Base-by-base conservation (phyloP, 345 rosid genomes). In the Turritis glabra region DNA sequence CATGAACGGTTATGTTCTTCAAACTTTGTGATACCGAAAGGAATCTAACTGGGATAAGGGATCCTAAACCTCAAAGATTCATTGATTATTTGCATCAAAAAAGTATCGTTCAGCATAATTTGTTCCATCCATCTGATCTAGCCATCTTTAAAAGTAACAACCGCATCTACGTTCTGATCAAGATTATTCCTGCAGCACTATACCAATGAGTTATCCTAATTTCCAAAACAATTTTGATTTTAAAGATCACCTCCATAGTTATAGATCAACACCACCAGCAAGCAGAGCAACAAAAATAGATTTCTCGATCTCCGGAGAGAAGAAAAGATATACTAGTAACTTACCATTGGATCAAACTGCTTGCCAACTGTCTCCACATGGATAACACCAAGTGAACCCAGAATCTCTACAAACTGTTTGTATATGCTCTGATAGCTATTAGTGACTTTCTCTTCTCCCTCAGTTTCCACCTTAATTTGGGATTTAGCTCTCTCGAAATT, bases 401-500 rank as follows among this genome's bases (percentile, higher is more conserved):
- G 70, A 81, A 95, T 90, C 66, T 95, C 99, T 13, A 84, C 57
- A 43, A 95, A 89, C 75, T 95, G 99, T 83, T 92, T 92, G 78
- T 85, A 92, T 77, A 92, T 92, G 81, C 90, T 90, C 85, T 95
- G 99, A 57, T 95, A 95, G 86, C 97, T 92, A 57, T 80, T 87
- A 40, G 77, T 90, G 70, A 95, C 87, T 84, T 81, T 92, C 87
- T 90, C 96, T 81, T 92, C 99, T 80, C 90, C 96, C 77, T 92
- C 97, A 7, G 90, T 83, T 71, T 84, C 96, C 56, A 84, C 84
- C 82, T 95, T 95, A 53, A 92, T 82, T 65, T 95, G 99, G 53
- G 83, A 51, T 80, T 90, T 92, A 53, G 99, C 99, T 84, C 99
- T 88, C 84, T 92, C 97, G 67, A 95, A 95, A 80, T 90, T 92